Conservation (phyloP, 2,329 filamentous ascomycete species). For the Cordyceps farinosa region DNA sequence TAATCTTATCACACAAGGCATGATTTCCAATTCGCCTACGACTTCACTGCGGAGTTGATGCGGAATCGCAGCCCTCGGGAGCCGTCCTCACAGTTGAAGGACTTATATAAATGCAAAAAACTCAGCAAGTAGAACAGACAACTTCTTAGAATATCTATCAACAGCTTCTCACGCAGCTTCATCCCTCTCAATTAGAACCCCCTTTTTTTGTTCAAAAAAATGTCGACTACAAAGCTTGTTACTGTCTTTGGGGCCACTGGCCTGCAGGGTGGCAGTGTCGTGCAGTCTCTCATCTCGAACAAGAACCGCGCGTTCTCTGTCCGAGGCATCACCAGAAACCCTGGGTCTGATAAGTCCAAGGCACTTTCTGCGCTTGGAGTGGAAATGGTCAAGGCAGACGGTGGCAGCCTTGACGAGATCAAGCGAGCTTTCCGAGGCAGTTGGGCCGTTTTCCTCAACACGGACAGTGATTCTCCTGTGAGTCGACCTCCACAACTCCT, state of each 20-base stretch:
- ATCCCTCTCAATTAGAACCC: background rate
- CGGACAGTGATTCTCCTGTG: slow-evolving; percentile 31
- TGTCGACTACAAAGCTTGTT: slow-evolving; percentile 28
- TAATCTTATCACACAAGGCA: too few species aligned
- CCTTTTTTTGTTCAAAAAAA: slow-evolving; percentile 9
- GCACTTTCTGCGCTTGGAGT: slow-evolving; percentile 25
- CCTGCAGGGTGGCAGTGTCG: slow-evolving; percentile 30
- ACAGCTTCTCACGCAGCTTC: background rate
- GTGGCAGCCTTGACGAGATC: slow-evolving; percentile 18
- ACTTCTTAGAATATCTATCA: background rate
- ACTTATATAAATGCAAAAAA: background rate
- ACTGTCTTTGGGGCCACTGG: slow-evolving; percentile 34
- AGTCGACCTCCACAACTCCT: background rate
- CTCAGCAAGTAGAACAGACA: background rate
- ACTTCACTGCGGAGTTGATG: background rate
- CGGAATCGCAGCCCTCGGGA: background rate
- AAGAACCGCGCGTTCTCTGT: slow-evolving; percentile 27
- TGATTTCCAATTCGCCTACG: background rate
- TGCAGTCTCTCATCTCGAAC: slow-evolving; percentile 30
- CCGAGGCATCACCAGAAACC: slow-evolving; percentile 29
- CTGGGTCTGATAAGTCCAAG: slow-evolving; percentile 29
- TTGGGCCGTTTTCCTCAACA: slow-evolving; percentile 34
- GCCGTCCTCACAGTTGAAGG: background rate
- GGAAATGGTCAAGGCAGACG: slow-evolving; percentile 32
- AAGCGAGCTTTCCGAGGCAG: slow-evolving; percentile 29